Evolutionary conservation across 2,329 filamentous ascomycete species (phyloP), one percentile per base, ranked within the genome.

Genomic region (Apiospora aurea): DNA sequence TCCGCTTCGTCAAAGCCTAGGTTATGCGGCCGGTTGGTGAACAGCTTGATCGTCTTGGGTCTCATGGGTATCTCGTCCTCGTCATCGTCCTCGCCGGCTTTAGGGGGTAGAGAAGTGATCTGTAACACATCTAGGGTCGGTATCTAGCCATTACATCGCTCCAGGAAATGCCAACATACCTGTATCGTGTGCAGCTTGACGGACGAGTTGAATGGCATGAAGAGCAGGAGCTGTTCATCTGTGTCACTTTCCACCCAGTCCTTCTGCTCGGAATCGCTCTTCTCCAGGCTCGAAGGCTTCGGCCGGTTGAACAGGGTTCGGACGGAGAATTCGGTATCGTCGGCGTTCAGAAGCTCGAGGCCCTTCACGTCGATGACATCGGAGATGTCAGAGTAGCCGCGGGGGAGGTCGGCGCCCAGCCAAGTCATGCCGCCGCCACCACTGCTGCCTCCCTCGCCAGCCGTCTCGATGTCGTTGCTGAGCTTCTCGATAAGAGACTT

Each of bases 181-280:
- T 92, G 90, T 44, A 92, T 84, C 14, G 94, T 95, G 83, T 98
- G 96, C 69, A 98, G 88, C 86, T 98, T 99, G 75, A 97, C 81
- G 67, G 91, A 94, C 44, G 92, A 90, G 81, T 95, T 92, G 84
- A 99, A 97, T 0, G 96, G 96, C 72, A 97, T 87, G 83, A 92
- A 98, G 67, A 99, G 88, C 88, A 98, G 93, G 74, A 99, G 86
- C 86, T 99, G 96, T 84, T 98, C 95, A 80, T 99, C 96, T 47
- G 96, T 97, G 80, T 98, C 96, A 82, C 94, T 98, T 86, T 98
- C 94, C 29, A 98, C 91, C 92, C 94, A 98, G 83, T 99, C 96
- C 79, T 89, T 90, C 46, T 85, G 83, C 13, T 97, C 95, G 44
- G 95, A 95, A 79, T 97, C 94, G 82, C 93, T 97, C 85, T 97